Conservation (phyloP, 192 early-diverging fungal species). For the Coemansia sp. region DNA sequence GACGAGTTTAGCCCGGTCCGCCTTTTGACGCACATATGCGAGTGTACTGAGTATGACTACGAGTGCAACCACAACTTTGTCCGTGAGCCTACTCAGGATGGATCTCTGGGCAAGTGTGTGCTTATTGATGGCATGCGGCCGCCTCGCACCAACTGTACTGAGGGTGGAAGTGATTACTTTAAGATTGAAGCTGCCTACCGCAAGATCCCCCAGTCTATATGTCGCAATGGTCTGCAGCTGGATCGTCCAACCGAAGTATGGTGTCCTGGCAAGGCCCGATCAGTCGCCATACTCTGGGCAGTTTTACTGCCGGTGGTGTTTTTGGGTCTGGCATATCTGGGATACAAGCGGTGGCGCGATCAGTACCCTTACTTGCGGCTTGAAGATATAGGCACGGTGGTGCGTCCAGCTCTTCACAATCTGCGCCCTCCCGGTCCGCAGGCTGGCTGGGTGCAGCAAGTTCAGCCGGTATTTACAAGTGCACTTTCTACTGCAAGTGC, state of each 20-base stretch:
- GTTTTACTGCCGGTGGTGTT: constrained; percentile 34
- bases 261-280: constrained; percentile 62
- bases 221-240: constrained; percentile 68
- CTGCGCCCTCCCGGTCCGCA: constrained; percentile 8
- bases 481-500: constrained; percentile 38
- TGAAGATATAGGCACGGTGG: constrained; percentile 36
- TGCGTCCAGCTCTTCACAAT: constrained; percentile 27
- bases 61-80: constrained; percentile 91
- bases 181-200: constrained; percentile 81
- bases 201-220: constrained; percentile 82
- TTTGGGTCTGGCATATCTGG: constrained; percentile 36
- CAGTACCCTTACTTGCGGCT: constrained; percentile 47
- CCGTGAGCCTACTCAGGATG: constrained; percentile 42
- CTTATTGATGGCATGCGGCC: constrained; percentile 60
- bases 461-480: constrained; percentile 43
- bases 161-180: constrained; percentile 58
- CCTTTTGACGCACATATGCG: constrained; percentile 60
- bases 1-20: constrained; percentile 62
- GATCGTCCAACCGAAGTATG: constrained; percentile 57
- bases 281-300: constrained; percentile 41
- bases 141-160: constrained; percentile 57
- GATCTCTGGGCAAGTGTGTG: constrained; percentile 57
- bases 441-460: constrained; percentile 23
- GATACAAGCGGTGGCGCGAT: constrained; percentile 36
- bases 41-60: constrained; percentile 75